Evolutionary conservation across 106 monocot genomes (phyloP).

Genomic region (Narthecium ossifragum): DNA sequence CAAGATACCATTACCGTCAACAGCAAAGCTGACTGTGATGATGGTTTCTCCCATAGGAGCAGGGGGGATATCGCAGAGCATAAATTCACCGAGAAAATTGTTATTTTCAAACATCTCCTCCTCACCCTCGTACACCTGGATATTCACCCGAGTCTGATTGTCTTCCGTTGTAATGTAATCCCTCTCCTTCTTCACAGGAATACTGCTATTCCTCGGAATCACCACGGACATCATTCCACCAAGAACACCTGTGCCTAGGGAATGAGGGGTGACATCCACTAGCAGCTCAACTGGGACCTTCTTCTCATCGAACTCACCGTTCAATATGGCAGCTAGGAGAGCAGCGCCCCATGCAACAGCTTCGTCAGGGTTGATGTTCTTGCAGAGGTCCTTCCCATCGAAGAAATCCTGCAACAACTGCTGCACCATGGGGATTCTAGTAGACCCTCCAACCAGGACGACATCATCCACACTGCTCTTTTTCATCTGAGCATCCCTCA

Average conservation of each 20-base stretch:
- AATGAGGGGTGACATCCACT: conserved; percentile 28
- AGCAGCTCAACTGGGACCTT: conserved; percentile 29
- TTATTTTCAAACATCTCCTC: conserved; percentile 20
- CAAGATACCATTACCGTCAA: conserved; percentile 10
- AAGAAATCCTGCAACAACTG: conserved; percentile 47
- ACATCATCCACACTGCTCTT: conserved; percentile 37
- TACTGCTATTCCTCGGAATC: conserved; percentile 24
- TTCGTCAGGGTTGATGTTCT: conserved; percentile 46
- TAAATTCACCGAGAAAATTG: conserved; percentile 24
- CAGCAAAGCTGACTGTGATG: conserved; percentile 9
- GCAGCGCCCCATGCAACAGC: conserved; percentile 49
- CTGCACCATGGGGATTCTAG: conserved; percentile 49
- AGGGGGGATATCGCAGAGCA: conserved; percentile 36
- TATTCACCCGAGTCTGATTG: conserved; percentile 26
- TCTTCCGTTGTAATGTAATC: conserved; percentile 21
- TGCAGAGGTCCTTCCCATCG: conserved; percentile 46
- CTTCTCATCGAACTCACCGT: conserved; percentile 37
- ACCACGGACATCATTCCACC: conserved; percentile 23
- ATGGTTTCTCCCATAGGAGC: conserved; percentile 1
- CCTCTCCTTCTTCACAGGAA: too few relatives aligned
- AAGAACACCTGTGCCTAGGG: conserved; percentile 20
- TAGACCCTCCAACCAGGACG: conserved; percentile 53
- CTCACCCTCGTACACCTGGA: conserved; percentile 37
- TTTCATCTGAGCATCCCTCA: conserved; percentile 39
- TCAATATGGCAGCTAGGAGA: conserved; percentile 41